Base-by-base conservation (phyloP, 2,329 filamentous ascomycete genomes). In the Diaporthe helianthi region DNA sequence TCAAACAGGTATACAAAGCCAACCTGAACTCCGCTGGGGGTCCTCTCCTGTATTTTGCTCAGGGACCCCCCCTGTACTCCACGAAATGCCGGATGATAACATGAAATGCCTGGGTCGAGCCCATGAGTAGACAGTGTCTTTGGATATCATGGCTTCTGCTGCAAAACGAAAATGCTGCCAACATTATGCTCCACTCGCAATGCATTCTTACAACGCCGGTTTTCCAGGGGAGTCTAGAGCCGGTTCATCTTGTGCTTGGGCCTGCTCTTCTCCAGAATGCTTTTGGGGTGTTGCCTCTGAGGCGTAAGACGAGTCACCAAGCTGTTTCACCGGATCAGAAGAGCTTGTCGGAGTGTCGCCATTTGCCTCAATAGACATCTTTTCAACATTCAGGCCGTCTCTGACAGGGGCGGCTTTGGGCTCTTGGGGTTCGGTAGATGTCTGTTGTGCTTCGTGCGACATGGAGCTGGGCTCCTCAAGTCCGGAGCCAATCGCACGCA, bases 61-160 rank as follows among this genome's bases (percentile, higher is more conserved):
- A 51, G 44, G 41, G 46, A n/a, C 29, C 9, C 49, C 38, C 13
- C 13, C 33, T 41, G 29, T 58, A 38, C 29, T 55, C 41, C 41
- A 49, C 54, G 41, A 67, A 66, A 67, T 55, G 65, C 65, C 52
- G 31, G 31, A n/a, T 68, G 67, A 51, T 65, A 68, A 65, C 67
- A 54, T 55, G 47, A 24, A 47, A 26, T 58, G 52, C 10, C 29
- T 38, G 19, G 41, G 29, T 36, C 41, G 44, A 19, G 19, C 41
- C 51, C 49, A 66, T 49, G n/a, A 13, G 52, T 58, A 26, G 64
- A 58, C 29, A 26, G 15, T n/a, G 10, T 31, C 29, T 15, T 10
- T 10, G 19, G 38, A 7, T 58, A 31, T 58, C 64, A 10, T 36
- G 19, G n/a, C 15, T 17, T 17, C 17, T 41, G 46, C 31, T 36